Base-by-base conservation (phyloP, 441 rosid species). In the Gossypium schwendimanii region DNA sequence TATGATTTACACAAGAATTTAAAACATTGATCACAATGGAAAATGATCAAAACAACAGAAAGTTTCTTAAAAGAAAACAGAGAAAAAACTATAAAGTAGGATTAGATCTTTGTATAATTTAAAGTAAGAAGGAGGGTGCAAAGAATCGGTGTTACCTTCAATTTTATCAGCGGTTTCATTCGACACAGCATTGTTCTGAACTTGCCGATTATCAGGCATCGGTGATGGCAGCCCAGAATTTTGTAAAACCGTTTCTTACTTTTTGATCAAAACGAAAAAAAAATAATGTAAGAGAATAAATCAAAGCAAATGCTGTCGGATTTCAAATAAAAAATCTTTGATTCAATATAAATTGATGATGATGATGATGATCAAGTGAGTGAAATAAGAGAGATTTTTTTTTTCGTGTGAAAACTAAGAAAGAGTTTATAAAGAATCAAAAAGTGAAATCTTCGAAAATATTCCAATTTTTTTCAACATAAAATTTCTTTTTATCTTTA, bases 121-220 rank as follows among this genome's bases (percentile, higher is more conserved):
- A 7, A 24, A 39, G 8, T 36, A 36, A 63, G n/a, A 17, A 1
- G 8, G 6, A 55, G 49, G 0, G 49, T 63, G 41, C 15, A 18
- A 36, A 63, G 68, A 39, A 63, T 36, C 68, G 68, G 15, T 55
- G 76, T 66, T 83, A 85, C 91, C 92, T 84, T 86, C 79, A 69
- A 84, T 80, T 70, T 82, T 80, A n/a, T 81, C 91, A 69, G 86
- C 69, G 58, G 92, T 85, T 74, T 80, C 87, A 85, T 77, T 78
- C n/a, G 89, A 77, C 33, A 77, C 83, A 57, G 78, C 77, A 81
- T 85, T 86, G 87, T 69, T 86, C 75, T 85, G 84, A 63, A 81
- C 82, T 79, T 81, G 87, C 76, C 85, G 84, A 77, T 82, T 81
- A 64, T 80, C 94, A 49, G 91, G 87, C 91, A 89, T 89, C 86